Evolutionary conservation across 768 basidiomycete species (phyloP).

Genomic region (Panaeolus papilionaceus): DNA sequence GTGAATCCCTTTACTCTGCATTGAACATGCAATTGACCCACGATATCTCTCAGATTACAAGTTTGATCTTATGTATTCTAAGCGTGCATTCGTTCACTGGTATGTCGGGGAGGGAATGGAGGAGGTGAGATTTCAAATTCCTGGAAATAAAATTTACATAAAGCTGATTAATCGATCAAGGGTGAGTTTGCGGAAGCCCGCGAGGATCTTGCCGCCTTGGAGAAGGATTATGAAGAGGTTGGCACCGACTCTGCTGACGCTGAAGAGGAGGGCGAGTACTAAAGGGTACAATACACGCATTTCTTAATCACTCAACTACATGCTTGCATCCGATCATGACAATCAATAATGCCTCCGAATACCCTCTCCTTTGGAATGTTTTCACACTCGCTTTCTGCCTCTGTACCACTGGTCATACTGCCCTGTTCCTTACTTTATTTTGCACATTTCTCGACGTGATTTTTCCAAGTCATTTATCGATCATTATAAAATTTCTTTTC

Average conservation of each 20-base stretch:
- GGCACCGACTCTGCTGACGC: slow-evolving; percentile 57
- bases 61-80: slow-evolving; percentile 97
- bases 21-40: not conserved
- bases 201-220: slow-evolving; percentile 99
- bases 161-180: slow-evolving; percentile 34
- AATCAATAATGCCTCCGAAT: slow-evolving; percentile 26
- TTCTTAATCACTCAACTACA: not conserved
- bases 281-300: slow-evolving; percentile 7
- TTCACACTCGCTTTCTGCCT: slow-evolving; percentile 19
- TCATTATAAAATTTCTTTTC: slow-evolving; percentile 31
- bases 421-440: not conserved
- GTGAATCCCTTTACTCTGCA: not conserved
- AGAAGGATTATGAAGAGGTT: slow-evolving; percentile 95
- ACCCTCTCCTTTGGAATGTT: slow-evolving; percentile 26
- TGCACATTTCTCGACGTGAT: slow-evolving; percentile 7
- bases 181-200: slow-evolving; percentile 99
- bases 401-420: slow-evolving; percentile 7
- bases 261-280: slow-evolving; percentile 59
- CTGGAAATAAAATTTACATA: not conserved
- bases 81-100: slow-evolving; percentile 92
- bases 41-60: slow-evolving; percentile 72
- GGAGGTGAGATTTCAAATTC: slow-evolving; percentile 46
- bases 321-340: slow-evolving; percentile 3
- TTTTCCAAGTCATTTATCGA: slow-evolving; percentile 28
- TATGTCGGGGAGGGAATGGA: slow-evolving; percentile 99